Conservation (phyloP, 2,329 filamentous ascomycete genomes). For the Ceratocystis variospora region DNA sequence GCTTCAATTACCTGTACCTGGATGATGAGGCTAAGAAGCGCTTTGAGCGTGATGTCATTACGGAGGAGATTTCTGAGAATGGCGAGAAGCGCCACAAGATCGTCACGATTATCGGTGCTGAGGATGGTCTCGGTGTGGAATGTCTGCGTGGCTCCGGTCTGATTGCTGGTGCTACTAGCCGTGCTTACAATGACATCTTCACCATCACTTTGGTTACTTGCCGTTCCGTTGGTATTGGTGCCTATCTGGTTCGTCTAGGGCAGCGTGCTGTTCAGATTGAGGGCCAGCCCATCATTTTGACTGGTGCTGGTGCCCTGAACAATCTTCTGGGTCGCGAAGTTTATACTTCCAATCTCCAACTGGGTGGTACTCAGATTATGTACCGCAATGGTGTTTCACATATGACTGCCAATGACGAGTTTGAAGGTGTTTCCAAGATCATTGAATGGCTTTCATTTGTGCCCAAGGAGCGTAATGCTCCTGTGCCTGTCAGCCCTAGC, state of each 20-base stretch:
- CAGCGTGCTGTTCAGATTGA: slow-evolving; percentile 98
- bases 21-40: slow-evolving; percentile 73
- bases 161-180: slow-evolving; percentile 92
- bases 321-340: slow-evolving; percentile 96
- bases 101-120: slow-evolving; percentile 78
- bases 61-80: slow-evolving; percentile 71
- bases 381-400: slow-evolving; percentile 99
- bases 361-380: slow-evolving; percentile 99
- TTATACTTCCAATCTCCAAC: slow-evolving; percentile 96
- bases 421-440: slow-evolving; percentile 94
- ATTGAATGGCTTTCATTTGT: slow-evolving; percentile 97
- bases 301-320: slow-evolving; percentile 93
- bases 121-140: slow-evolving; percentile 95
- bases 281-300: slow-evolving; percentile 96
- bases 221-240: slow-evolving; percentile 97
- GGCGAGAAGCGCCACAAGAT: slow-evolving; percentile 91
- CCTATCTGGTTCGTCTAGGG: slow-evolving; percentile 93
- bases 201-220: slow-evolving; percentile 96
- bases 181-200: slow-evolving; percentile 97
- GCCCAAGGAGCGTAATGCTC: slow-evolving; percentile 84
- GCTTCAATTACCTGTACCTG: slow-evolving; percentile 96
- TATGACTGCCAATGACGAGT: slow-evolving; percentile 95
- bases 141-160: slow-evolving; percentile 93
- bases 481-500: slow-evolving; percentile 80
- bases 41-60: slow-evolving; percentile 63